Percentiles rank a stretch among this genome's conserved stretches.
Evolutionary conservation across 2,329 filamentous ascomycete species (phyloP).

Genomic region (Pseudogymnoascus verrucosus): DNA sequence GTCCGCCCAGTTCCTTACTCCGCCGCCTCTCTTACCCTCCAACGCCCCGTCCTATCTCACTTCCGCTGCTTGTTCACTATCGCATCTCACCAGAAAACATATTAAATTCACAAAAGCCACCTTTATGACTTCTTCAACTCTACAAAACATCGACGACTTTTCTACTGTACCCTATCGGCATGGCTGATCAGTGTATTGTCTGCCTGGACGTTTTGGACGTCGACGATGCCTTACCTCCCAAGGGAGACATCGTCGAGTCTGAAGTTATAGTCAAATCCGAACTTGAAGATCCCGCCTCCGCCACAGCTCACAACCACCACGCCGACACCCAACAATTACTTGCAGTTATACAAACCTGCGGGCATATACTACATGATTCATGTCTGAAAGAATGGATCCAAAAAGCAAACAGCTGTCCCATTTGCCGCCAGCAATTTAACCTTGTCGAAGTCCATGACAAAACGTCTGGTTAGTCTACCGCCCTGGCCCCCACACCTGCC

Average conservation of each 20-base stretch:
- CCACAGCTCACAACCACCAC: constrained; percentile 18
- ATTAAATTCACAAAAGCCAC: not conserved
- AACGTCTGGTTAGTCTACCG: constrained; percentile 60
- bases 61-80: constrained; percentile 3
- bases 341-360: constrained; percentile 64
- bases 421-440: constrained; percentile 90
- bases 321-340: constrained; percentile 29
- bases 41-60: constrained; percentile 7
- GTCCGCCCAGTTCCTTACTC: constrained; percentile 4
- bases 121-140: constrained; percentile 12
- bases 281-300: constrained; percentile 10
- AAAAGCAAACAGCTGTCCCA: constrained; percentile 94
- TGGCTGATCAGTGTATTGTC: constrained; percentile 61
- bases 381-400: constrained; percentile 93
- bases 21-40: constrained; percentile 6
- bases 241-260: constrained; percentile 21
- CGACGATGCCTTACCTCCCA: constrained; percentile 26
- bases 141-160: constrained; percentile 3
- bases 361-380: constrained; percentile 85
- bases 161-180: constrained; percentile 16
- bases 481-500: constrained; percentile 13
- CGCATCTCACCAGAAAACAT: not conserved
- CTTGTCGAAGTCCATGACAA: constrained; percentile 74
- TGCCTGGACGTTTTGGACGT: constrained; percentile 51
- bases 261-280: constrained; percentile 8